Percentiles rank a stretch among this genome's conserved stretches.
These are phyloP conservation scores for Podila minutissima DNA, from an alignment of 192 early-diverging fungal species.

Conservation along the genomic window DNA sequence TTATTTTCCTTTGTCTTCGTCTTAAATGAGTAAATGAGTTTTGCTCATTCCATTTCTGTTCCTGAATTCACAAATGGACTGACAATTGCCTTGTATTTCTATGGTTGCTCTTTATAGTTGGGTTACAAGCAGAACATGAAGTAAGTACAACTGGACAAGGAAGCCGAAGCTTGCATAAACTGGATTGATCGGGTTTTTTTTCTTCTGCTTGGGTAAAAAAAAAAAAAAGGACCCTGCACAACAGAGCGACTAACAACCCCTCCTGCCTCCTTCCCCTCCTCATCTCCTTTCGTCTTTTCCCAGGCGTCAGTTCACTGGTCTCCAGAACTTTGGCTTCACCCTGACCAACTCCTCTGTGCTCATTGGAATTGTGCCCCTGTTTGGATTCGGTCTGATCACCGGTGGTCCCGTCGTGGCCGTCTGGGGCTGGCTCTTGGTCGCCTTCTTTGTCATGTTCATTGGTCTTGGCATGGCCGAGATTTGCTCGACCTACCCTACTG, in stretches of 20 bases:
- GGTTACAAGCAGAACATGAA: conserved; percentile 53
- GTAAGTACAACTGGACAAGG: conserved; percentile 13
- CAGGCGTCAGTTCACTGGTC: conserved; percentile 47
- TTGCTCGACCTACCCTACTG: conserved; percentile 60
- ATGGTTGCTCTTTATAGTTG: conserved; percentile 10
- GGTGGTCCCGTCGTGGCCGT: conserved; percentile 58
- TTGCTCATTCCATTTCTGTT: not conserved
- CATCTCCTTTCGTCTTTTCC: not conserved
- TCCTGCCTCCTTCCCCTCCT: not conserved
- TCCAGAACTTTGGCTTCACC: conserved; percentile 52
- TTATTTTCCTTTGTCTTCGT: not conserved
- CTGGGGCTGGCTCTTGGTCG: conserved; percentile 63
- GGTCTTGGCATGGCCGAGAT: conserved; percentile 63
- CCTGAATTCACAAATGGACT: not conserved
- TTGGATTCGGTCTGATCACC: conserved; percentile 53
- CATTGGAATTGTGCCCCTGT: conserved; percentile 51
- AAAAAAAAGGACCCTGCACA: not conserved
- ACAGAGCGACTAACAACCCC: not conserved
- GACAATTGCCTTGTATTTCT: not conserved
- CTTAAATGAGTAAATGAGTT: too few species aligned
- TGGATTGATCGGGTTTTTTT: not conserved
- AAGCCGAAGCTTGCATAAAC: not conserved
- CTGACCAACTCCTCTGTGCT: conserved; percentile 42
- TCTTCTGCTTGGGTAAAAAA: not conserved
- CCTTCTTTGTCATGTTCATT: conserved; percentile 58